A percentile compares a stretch with the other conserved stretches of the same genome.
Evolutionary conservation across 108 stramenopile species (phyloP).

Genomic region (Parietichytrium sp.): DNA sequence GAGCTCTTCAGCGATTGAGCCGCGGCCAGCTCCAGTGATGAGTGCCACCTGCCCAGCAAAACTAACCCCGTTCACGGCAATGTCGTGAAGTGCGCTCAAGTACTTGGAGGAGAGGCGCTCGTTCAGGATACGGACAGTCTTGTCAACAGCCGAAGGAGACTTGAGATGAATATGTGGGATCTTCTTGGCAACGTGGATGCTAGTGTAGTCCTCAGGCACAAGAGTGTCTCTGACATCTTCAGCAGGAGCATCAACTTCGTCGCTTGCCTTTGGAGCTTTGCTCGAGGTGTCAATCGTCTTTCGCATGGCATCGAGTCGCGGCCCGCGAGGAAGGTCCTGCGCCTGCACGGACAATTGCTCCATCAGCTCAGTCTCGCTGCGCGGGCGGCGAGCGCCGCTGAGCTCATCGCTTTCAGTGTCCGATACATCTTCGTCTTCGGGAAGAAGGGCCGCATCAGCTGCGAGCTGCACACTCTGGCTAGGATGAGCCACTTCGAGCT

Average conservation of each 20-base stretch:
- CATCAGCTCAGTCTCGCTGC: background rate
- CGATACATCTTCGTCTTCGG: background rate
- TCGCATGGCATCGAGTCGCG: constrained; percentile 6
- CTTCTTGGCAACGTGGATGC: constrained; percentile 33
- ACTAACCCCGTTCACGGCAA: constrained; percentile 19
- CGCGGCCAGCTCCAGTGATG: constrained; percentile 36
- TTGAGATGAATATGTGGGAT: constrained; percentile 9
- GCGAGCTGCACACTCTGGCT: background rate
- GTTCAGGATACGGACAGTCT: constrained; percentile 33
- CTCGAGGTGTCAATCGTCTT: background rate
- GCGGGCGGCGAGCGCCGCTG: background rate
- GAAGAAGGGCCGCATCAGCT: background rate
- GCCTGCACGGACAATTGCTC: background rate
- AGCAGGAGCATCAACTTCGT: background rate
- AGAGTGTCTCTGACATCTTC: background rate
- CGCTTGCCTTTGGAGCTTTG: background rate
- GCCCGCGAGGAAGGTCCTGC: background rate
- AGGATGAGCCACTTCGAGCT: background rate
- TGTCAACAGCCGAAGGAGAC: constrained; percentile 31
- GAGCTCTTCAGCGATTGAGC: constrained; percentile 40
- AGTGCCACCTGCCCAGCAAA: constrained; percentile 37
- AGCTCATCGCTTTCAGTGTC: background rate
- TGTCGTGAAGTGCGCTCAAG: background rate
- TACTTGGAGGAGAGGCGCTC: constrained; percentile 33
- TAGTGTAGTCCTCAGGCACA: background rate